Conservation (phyloP, 2,329 filamentous ascomycete genomes). For the Penicillium sp. region DNA sequence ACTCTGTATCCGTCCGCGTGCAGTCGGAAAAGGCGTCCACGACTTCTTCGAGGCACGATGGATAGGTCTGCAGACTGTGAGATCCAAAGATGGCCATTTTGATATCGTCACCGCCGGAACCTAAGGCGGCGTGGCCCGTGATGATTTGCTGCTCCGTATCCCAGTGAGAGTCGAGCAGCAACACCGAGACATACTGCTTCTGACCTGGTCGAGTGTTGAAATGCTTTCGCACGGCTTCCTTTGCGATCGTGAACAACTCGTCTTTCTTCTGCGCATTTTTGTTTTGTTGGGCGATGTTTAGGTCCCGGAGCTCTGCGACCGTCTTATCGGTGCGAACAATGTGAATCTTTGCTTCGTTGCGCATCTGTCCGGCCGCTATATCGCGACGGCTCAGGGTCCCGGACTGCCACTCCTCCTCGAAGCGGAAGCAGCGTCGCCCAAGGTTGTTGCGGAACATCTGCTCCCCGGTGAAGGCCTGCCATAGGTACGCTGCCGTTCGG, state of each 20-base stretch:
- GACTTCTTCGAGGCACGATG: conserved; percentile 83
- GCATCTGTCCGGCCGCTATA: conserved; percentile 67
- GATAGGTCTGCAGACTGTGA: conserved; percentile 88
- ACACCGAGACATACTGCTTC: conserved; percentile 81
- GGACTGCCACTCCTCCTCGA: conserved; percentile 92
- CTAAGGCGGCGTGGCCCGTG: conserved; percentile 80
- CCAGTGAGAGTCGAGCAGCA: conserved; percentile 89
- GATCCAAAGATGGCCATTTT: conserved; percentile 90
- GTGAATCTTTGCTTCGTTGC: conserved; percentile 89
- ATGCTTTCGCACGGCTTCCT: conserved; percentile 73
- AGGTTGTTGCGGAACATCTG: conserved; percentile 92
- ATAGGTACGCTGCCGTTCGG: conserved; percentile 90
- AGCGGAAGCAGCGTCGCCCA: conserved; percentile 80
- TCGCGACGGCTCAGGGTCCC: conserved; percentile 79
- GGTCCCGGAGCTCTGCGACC: conserved; percentile 75
- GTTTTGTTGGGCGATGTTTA: conserved; percentile 78
- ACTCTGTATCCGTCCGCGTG: conserved; percentile 78
- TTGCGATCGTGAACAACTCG: conserved; percentile 74
- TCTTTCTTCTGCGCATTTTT: conserved; percentile 66
- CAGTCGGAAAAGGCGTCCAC: conserved; percentile 87
- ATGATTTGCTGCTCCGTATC: conserved; percentile 70
- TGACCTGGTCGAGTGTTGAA: conserved; percentile 75
- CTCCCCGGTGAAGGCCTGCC: conserved; percentile 96
- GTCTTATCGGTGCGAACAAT: conserved; percentile 81
- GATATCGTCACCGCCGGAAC: conserved; percentile 69